These are phyloP conservation scores for Hypoxylon sp. DNA, from an alignment of 2,329 filamentous ascomycete genomes.

Conservation along the genomic window DNA sequence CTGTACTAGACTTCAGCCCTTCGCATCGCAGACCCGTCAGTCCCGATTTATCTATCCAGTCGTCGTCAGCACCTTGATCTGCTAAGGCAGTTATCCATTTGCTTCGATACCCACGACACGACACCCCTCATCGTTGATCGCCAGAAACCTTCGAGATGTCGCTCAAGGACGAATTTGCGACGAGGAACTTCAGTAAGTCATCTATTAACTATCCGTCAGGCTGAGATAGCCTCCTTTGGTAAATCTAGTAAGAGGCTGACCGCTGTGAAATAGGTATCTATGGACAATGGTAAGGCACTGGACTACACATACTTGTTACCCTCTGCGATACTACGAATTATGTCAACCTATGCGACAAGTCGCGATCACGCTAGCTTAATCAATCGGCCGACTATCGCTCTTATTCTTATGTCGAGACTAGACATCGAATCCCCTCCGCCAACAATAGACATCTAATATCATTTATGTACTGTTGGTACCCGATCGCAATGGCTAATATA, in stretches of 20 bases:
- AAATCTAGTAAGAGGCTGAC: conserved; percentile 54
- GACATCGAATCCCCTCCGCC: background rate
- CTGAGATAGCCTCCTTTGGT: conserved; percentile 28
- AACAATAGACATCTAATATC: background rate
- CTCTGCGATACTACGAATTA: conserved; percentile 10
- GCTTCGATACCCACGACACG: conserved; percentile 27
- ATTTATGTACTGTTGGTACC: background rate
- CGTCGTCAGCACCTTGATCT: conserved; percentile 37
- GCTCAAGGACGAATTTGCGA: conserved; percentile 79
- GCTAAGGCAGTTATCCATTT: conserved; percentile 8
- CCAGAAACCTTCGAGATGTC: conserved; percentile 69
- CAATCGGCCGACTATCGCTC: background rate
- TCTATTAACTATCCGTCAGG: conserved; percentile 15
- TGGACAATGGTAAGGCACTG: conserved; percentile 76
- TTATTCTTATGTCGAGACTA: background rate
- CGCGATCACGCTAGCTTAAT: conserved; percentile 1
- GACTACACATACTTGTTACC: conserved; percentile 15
- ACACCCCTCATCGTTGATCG: conserved; percentile 4
- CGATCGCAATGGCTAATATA: conserved; percentile 43
- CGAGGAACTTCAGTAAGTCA: conserved; percentile 80
- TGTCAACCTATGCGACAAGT: conserved; percentile 15
- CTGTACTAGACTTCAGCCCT: conserved; percentile 7
- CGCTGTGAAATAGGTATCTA: conserved; percentile 74
- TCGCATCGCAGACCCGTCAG: conserved; percentile 37
- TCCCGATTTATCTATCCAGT: conserved; percentile 36